phyloP scores from a whole-genome alignment of 208 protist species.

The Blastocrithidia nonstop region DNA sequence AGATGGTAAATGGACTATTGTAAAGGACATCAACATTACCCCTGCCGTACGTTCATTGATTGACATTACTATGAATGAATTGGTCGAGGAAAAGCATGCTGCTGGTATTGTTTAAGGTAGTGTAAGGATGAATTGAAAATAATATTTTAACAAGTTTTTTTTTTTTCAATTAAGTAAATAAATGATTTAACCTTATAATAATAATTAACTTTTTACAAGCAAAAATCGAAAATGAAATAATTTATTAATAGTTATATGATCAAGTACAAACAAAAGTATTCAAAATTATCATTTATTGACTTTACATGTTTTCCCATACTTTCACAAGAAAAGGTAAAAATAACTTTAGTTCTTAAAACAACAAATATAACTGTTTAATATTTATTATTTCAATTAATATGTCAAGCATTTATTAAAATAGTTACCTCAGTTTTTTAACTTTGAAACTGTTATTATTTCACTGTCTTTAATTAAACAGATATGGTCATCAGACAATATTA shows the following conservation, averaged over 20 bases:
- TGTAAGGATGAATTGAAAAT: background rate
- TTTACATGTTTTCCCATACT: too few relatives aligned
- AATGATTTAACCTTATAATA: background rate
- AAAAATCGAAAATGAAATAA: background rate
- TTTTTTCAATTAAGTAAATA: background rate
- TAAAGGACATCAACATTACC: conserved; percentile 24
- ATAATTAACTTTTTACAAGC: background rate
- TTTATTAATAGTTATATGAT: conserved; percentile 4
- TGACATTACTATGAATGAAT: conserved; percentile 16
- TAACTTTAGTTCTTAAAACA: too few relatives aligned
- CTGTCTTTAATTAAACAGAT: too few relatives aligned
- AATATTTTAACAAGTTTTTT: background rate
- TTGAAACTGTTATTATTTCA: too few relatives aligned
- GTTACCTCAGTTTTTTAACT: too few relatives aligned
- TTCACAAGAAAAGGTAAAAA: too few relatives aligned
- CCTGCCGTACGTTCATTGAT: conserved; percentile 14
- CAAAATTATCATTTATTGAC: too few relatives aligned
- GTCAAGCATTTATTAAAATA: too few relatives aligned
- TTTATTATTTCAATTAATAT: too few relatives aligned
- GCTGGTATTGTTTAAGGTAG: conserved; percentile 6
- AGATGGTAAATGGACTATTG: conserved; percentile 75
- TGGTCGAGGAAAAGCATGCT: conserved; percentile 37
- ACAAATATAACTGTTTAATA: too few relatives aligned
- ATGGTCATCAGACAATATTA: too few relatives aligned
- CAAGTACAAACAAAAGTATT: too few relatives aligned